Conservation (phyloP, 116 monocot species). For the Posidonia oceanica region DNA sequence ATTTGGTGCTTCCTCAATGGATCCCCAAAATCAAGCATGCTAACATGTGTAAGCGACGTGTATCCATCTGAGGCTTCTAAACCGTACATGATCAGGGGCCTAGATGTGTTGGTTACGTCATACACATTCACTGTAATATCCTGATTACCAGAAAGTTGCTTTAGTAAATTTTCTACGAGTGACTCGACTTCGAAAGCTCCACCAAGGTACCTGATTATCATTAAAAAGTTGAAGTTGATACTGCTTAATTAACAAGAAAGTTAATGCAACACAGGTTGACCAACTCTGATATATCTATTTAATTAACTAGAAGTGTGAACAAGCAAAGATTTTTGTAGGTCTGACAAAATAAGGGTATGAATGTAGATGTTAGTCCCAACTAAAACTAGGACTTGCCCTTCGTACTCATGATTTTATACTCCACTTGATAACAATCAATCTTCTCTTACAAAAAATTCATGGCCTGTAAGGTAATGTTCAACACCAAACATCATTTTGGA, state of each 20-base stretch:
- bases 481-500: too few relatives aligned
- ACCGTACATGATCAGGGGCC: constrained; percentile 93
- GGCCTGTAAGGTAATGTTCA: too few relatives aligned
- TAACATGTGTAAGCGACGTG: constrained; percentile 37
- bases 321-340: too few relatives aligned
- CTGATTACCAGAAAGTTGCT: constrained; percentile 82
- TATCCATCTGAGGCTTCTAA: constrained; percentile 46
- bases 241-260: background rate
- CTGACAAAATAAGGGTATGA: too few relatives aligned
- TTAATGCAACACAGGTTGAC: too few relatives aligned
- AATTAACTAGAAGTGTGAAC: too few relatives aligned
- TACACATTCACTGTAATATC: constrained; percentile 90
- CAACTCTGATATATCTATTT: too few relatives aligned
- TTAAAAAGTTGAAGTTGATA: background rate
- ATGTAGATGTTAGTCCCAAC: too few relatives aligned
- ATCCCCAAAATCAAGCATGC: constrained; percentile 93
- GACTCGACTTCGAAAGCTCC: constrained; percentile 98
- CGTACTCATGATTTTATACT: too few relatives aligned
- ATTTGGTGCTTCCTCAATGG: constrained; percentile 92
- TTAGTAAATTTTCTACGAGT: constrained; percentile 86
- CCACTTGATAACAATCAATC: too few relatives aligned
- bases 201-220: constrained; percentile 64
- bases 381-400: too few relatives aligned
- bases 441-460: too few relatives aligned
- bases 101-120: constrained; percentile 79